Base-by-base conservation (phyloP, 495 filamentous ascomycete genomes). In the Xylaria nigripes region DNA sequence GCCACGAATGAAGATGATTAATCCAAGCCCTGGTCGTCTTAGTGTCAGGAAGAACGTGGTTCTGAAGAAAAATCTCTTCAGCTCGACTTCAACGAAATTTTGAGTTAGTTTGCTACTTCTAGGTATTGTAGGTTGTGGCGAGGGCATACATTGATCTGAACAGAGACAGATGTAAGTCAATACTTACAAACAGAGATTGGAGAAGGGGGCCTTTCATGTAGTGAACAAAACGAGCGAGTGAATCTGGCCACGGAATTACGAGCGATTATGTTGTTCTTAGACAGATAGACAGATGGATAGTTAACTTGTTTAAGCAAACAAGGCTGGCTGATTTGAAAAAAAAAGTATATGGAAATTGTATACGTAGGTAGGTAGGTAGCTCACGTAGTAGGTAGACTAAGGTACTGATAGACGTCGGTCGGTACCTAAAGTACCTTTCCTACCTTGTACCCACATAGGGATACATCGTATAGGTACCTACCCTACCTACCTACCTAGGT, bases 121-220 rank as follows among this genome's bases (percentile, higher is more conserved):
- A 36, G 36, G 36, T 45, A 36, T 45, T 54, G 16, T 24, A 25
- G 50, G 42, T 40, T n/a, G 38, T 21, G 41, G 34, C 38, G 48
- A 42, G 38, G 36, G 36, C 36, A 36, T 4, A n/a, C 36, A 40
- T 8, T 40, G 36, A 40, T 40, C 36, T 16, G 36, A 40, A 12
- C 16, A 18, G 4, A 40, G 36, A 19, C 16, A 40, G n/a, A 19
- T 3, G 15, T 40, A 40, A 3, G n/a, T 18, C 36, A 15, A 24
- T 29, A 46, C 41, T 6, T 21, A 43, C 19, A 16, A 19, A 13
- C 34, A 34, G 6, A 34, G 12, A 34, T 34, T 13, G 6, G 15
- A 38, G 7, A 42, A 18, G 42, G 27, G 24, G 27, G 50, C 29
- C 19, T 13, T 23, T 51, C 32, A 51, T 12, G 41, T 36, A 45